These are phyloP conservation scores for Paecilomyces fulvus DNA, from an alignment of 2,329 filamentous ascomycete genomes.

Conservation along the genomic window DNA sequence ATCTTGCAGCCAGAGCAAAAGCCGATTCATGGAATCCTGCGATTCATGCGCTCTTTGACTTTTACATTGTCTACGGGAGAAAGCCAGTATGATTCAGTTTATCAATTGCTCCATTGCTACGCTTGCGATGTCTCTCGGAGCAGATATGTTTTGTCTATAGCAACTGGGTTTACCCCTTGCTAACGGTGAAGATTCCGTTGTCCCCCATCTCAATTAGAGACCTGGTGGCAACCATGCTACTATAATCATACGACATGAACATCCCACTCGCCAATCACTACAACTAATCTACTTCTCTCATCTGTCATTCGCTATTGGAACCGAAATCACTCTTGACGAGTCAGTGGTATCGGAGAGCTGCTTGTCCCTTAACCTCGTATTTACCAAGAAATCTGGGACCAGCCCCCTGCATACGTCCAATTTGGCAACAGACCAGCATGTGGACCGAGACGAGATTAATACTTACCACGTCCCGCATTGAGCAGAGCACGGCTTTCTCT, in stretches of 20 bases:
- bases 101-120: background rate
- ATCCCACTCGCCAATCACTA: background rate
- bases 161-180: background rate
- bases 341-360: background rate
- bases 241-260: background rate
- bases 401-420: background rate
- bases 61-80: slow-evolving; percentile 5
- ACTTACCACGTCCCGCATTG: background rate
- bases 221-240: background rate
- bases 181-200: background rate
- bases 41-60: slow-evolving; percentile 20
- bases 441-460: background rate
- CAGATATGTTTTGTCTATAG: background rate
- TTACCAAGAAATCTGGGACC: background rate
- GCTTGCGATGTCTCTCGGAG: background rate
- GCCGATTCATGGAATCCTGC: slow-evolving; percentile 21
- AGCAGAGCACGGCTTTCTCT: background rate
- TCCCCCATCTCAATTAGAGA: background rate
- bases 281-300: background rate
- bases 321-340: background rate
- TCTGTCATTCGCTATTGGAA: background rate
- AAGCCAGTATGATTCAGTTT: background rate
- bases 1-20: slow-evolving; percentile 20
- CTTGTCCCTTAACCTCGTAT: background rate
- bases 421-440: background rate